Evolutionary conservation across 2,329 filamentous ascomycete species (phyloP), one percentile per base, ranked within the genome.

Genomic region (Teratosphaeria epicoccoides): DNA sequence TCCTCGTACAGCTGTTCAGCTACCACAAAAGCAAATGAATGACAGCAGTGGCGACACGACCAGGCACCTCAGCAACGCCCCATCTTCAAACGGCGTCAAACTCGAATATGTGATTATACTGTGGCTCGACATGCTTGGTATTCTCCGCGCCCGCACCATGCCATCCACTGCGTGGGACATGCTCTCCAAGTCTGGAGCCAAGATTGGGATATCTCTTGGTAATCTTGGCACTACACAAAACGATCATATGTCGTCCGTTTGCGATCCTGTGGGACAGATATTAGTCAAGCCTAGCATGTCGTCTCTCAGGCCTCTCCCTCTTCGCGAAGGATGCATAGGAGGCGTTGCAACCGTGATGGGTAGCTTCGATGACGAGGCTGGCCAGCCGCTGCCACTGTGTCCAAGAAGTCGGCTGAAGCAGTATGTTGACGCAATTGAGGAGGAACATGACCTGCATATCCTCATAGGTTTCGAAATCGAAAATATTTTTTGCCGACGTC

Each of bases 401-500:
- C 87, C 88, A 0, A 77, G 72, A 46, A 61, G 62, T 40, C 64
- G 59, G 40, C 65, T 74, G n/a, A 61, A 69, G 29, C 72, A 68
- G 2, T 72, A 82, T 0, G 63, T 84, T 1, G 70, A 76, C 0
- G 68, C 70, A 5, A 77, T 85, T 0, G 69, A 75, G 10, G 59
- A 68, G 1, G 71, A 79, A 5, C 68, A 74, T 33, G 73, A 74
- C 1, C 71, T 88, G 2, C 68, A 74, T 2, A 80, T 89, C 46
- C 72, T 83, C 0, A 68, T 88, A 14, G 88, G 88, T 0, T 94
- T 93, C 58, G 88, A 95, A 66, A 81, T 94, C 40, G 88, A 94
- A 67, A 79, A 93, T 9, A 76, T 87, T 1, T 82, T 94, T 57
- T 72, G 91, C 57, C 75, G 76, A 40, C 75, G 75, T 20, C 61